Percentiles rank a stretch among this genome's conserved stretches.
Evolutionary conservation across 257 asterid species (phyloP).

Genomic region (Coffea canephora): DNA sequence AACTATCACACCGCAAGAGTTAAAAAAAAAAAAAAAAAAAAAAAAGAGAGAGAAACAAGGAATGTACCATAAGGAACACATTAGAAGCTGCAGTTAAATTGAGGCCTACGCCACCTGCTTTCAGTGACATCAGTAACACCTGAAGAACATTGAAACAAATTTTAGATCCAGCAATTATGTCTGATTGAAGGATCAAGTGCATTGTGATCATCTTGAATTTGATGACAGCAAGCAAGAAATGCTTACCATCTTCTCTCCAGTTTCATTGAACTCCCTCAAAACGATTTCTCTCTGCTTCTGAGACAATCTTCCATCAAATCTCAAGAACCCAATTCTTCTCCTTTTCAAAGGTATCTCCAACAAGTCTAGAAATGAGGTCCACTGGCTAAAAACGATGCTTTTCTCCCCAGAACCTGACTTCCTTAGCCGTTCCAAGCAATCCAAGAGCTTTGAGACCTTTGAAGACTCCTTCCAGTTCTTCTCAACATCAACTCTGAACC

Average conservation of each 20-base stretch:
- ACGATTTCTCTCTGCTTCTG: conserved; percentile 68
- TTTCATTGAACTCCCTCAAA: conserved; percentile 73
- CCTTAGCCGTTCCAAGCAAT: conserved; percentile 44
- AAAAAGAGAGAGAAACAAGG: not conserved
- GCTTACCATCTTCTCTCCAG: conserved; percentile 53
- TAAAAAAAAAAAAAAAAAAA: not conserved
- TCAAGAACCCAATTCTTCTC: conserved; percentile 48
- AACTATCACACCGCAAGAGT: not conserved
- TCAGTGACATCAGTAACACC: conserved; percentile 79
- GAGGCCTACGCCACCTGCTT: conserved; percentile 85
- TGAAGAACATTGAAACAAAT: conserved; percentile 2
- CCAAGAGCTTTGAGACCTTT: conserved; percentile 58
- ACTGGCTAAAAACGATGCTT: conserved; percentile 80
- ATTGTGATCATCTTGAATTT: not conserved
- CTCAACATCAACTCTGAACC: conserved; percentile 58
- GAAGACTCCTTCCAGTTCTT: conserved; percentile 80
- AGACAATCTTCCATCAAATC: conserved; percentile 71
- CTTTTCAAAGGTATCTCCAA: conserved; percentile 59
- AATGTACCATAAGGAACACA: conserved; percentile 71
- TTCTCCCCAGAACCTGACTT: conserved; percentile 52
- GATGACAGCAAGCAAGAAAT: not conserved
- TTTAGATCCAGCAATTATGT: not conserved
- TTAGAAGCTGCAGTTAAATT: conserved; percentile 83
- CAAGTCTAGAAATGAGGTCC: conserved; percentile 82
- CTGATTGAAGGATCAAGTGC: not conserved